These are phyloP conservation scores for Agaricales sp. DNA, from an alignment of 1,284 basidiomycete species.

Conservation along the genomic window DNA sequence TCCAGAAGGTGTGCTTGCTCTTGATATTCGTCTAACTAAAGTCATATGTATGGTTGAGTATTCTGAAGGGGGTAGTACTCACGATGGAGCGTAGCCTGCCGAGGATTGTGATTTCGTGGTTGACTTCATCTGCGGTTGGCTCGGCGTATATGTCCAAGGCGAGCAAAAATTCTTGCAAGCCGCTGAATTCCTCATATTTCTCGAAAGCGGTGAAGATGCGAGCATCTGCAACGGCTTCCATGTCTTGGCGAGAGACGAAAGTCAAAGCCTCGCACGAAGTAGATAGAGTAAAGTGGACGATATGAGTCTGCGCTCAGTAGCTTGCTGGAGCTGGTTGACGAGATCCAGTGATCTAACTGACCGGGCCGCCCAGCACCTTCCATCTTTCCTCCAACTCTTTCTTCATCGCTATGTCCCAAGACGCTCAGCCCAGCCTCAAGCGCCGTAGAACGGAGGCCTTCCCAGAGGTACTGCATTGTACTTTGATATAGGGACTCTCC, in stretches of 20 bases:
- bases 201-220: constrained; percentile 50
- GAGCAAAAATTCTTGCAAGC: constrained; percentile 43
- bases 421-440: not conserved
- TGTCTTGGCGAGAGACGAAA: constrained; percentile 14
- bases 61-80: constrained; percentile 13
- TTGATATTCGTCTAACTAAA: constrained; percentile 82
- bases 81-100: constrained; percentile 36
- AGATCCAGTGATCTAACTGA: no score
- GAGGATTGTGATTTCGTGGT: constrained; percentile 29
- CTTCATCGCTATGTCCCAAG: not conserved
- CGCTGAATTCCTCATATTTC: constrained; percentile 45
- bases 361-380: no score
- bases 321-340: not conserved
- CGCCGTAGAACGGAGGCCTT: constrained; percentile 3
- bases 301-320: not conserved
- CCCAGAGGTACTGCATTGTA: constrained; percentile 1
- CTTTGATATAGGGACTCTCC: no score
- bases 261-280: no score
- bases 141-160: constrained; percentile 34
- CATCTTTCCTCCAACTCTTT: not conserved
- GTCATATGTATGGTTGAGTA: constrained; percentile 4
- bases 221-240: constrained; percentile 29
- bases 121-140: constrained; percentile 37
- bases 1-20: constrained; percentile 94
- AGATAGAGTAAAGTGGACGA: no score